phyloP scores from a whole-genome alignment of 495 filamentous ascomycete species.

The Trichocladium antarcticum region DNA sequence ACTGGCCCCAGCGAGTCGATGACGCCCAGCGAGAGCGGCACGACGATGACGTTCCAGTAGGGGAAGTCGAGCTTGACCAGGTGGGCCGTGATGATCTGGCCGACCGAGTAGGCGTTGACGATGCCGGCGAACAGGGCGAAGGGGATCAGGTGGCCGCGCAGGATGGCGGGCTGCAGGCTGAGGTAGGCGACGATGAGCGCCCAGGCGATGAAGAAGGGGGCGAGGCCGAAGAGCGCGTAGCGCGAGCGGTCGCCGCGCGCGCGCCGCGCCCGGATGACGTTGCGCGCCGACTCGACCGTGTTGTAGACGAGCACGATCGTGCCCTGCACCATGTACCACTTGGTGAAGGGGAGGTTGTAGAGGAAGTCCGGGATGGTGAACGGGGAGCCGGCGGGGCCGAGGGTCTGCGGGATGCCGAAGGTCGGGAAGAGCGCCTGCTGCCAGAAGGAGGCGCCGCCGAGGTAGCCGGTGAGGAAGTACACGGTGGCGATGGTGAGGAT shows the following conservation, averaged over 20 bases:
- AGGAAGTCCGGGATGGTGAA: slow-evolving; percentile 56
- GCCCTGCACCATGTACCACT: slow-evolving; percentile 93
- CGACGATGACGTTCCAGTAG: slow-evolving; percentile 68
- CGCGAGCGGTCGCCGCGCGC: slow-evolving; percentile 57
- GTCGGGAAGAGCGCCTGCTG: slow-evolving; percentile 65
- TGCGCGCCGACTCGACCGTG: slow-evolving; percentile 58
- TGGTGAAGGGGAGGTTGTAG: slow-evolving; percentile 71
- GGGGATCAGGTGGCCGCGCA: slow-evolving; percentile 70
- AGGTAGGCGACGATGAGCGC: slow-evolving; percentile 63
- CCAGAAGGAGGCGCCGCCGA: slow-evolving; percentile 89
- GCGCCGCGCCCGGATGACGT: slow-evolving; percentile 71
- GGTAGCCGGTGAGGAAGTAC: slow-evolving; percentile 73
- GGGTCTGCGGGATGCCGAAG: slow-evolving; percentile 53
- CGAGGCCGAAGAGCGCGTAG: slow-evolving; percentile 65
- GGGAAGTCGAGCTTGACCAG: slow-evolving; percentile 76
- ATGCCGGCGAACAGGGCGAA: slow-evolving; percentile 80
- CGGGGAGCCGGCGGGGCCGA: slow-evolving; percentile 31
- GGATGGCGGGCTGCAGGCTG: slow-evolving; percentile 69
- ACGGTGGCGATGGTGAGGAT: slow-evolving; percentile 73
- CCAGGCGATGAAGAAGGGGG: slow-evolving; percentile 70
- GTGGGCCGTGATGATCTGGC: slow-evolving; percentile 89
- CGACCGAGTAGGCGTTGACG: slow-evolving; percentile 87
- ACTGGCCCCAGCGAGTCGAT: slow-evolving; percentile 65
- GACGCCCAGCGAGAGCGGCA: slow-evolving; percentile 58
- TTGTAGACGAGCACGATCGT: slow-evolving; percentile 73